Base-by-base conservation (phyloP, 768 basidiomycete genomes). In the Ephemerocybe angulata region DNA sequence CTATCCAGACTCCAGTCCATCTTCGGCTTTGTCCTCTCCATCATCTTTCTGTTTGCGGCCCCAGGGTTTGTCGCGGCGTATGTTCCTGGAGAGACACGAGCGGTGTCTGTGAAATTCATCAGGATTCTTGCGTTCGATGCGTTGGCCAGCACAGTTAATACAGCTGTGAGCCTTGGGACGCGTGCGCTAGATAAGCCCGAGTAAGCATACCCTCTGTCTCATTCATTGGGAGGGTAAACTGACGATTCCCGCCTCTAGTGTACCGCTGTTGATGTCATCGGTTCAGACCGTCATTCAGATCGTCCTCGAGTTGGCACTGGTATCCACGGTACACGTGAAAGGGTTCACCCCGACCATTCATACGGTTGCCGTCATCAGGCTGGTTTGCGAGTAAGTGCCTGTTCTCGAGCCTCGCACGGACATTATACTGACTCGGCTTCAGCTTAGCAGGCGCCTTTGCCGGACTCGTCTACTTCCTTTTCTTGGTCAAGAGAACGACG, bases 311-410 rank as follows among this genome's bases (percentile, higher is more conserved):
- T 51, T 63, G 5, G 54, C 53, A 15, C 52, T 63, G 8, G 43
- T 63, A 13, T 63, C 62, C 4, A 63, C 56, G 2, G 41, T 63
- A 15, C 60, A 55, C 29, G 52, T 61, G 24, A 59, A 55, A 30
- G 37, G 50, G 2, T 55, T 61, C 46, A 61, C 31, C 1, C 63
- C 63, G 2, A 61, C 55, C 25, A 60, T 64, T 2, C 59, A 61
- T 38, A 64, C 56, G 4, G 22, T 47, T 11, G 63, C 63, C 24
- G 58, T 58, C n/a, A 62, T 64, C 38, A 54, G 53, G n/a, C 61
- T 64, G 21, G 59, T 59, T 31, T 62, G 63, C 56, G 56, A 62
- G 59, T 60, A 29, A 13, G 59, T 49, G n/a, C n/a, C n/a, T n/a
- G n/a, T n/a, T n/a, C n/a, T n/a, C n/a, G n/a, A n/a, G n/a, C n/a